Conservation (phyloP, 805 yeast species). For the Yarrowia deformans region DNA sequence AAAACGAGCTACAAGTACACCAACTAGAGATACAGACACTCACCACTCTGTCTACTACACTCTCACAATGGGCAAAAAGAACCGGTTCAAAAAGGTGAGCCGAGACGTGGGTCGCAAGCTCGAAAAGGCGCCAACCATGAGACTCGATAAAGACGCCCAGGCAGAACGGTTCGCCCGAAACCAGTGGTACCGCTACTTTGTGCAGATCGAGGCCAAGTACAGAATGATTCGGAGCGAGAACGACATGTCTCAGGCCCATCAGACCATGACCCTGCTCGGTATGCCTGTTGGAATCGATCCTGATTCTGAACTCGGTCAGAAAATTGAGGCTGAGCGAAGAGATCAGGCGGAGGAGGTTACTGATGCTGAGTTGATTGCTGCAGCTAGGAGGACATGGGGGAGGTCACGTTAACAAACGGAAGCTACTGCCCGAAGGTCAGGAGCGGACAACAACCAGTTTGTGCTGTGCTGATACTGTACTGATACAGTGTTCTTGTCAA, state of each 20-base stretch:
- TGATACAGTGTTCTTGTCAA: too few species aligned
- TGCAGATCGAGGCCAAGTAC: neutral
- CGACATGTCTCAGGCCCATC: neutral
- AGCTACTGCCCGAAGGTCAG: too few species aligned
- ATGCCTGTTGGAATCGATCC: neutral
- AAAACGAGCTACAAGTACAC: too few species aligned
- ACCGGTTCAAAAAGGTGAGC: slow-evolving; percentile 11
- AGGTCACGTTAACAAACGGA: neutral
- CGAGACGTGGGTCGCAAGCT: slow-evolving; percentile 2
- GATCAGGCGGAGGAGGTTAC: neutral
- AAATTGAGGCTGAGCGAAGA: neutral
- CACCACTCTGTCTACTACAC: too few species aligned
- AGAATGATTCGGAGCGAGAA: neutral
- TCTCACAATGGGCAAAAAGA: slow-evolving; percentile 15
- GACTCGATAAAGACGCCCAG: neutral
- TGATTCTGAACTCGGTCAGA: slow-evolving; percentile 5
- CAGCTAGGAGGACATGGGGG: neutral
- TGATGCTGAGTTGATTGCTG: too few species aligned
- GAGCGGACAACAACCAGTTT: too few species aligned
- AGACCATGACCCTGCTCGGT: neutral
- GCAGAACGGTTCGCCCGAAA: slow-evolving; percentile 1
- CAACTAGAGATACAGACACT: too few species aligned
- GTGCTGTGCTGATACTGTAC: too few species aligned
- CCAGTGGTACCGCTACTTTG: slow-evolving; percentile 26
- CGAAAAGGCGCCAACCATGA: neutral